phyloP scores from a whole-genome alignment of 495 filamentous ascomycete species.

The Talaromyces thailandensis region DNA sequence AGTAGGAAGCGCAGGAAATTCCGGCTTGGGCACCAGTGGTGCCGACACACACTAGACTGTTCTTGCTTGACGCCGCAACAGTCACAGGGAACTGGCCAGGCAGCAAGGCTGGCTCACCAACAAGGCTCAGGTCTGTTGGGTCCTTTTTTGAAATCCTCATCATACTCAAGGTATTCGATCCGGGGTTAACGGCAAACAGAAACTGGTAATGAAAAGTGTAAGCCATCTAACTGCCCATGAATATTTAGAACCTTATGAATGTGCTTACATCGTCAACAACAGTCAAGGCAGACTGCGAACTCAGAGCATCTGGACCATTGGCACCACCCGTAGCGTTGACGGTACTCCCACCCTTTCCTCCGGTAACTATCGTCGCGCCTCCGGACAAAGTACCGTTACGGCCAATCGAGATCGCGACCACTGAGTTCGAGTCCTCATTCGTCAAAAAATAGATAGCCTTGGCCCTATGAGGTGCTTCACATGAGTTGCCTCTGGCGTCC shows the following conservation, averaged over 20 bases:
- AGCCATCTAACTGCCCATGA: neutral
- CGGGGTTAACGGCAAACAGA: slow-evolving; percentile 53
- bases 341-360: slow-evolving; percentile 8
- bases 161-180: slow-evolving; percentile 48
- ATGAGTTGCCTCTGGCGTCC: neutral
- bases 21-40: slow-evolving; percentile 44
- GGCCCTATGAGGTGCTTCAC: slow-evolving; percentile 8
- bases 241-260: neutral
- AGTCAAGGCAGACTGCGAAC: slow-evolving; percentile 39
- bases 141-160: slow-evolving; percentile 37
- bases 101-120: slow-evolving; percentile 32
- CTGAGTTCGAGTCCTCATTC: slow-evolving; percentile 35
- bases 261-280: slow-evolving; percentile 37
- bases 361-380: slow-evolving; percentile 7
- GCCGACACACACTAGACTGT: slow-evolving; percentile 44
- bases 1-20: slow-evolving; percentile 41
- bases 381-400: slow-evolving; percentile 31
- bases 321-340: slow-evolving; percentile 22
- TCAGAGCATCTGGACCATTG: slow-evolving; percentile 41
- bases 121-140: slow-evolving; percentile 32
- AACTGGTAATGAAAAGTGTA: slow-evolving; percentile 2
- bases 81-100: slow-evolving; percentile 50
- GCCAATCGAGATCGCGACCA: slow-evolving; percentile 37
- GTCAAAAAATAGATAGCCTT: slow-evolving; percentile 44
- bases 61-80: slow-evolving; percentile 39